Evolutionary conservation across 1,284 basidiomycete genomes (phyloP), one percentile per base, ranked within the genome.

Genomic region (Cutaneotrichosporon dermatis): DNA sequence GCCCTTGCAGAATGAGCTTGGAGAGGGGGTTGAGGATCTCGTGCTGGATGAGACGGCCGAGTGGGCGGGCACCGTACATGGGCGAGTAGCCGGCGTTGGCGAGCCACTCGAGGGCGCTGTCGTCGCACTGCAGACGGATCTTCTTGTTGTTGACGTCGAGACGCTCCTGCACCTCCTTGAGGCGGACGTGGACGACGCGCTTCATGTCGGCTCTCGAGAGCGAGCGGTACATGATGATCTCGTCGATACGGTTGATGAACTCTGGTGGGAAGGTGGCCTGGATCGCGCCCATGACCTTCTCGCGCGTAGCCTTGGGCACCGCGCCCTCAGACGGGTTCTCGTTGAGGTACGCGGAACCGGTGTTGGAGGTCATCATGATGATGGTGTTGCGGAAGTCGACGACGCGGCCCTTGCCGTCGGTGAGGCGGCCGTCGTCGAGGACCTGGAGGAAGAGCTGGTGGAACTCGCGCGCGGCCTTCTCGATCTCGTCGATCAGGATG

Each of bases 11-110:
- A 52, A 99, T 83, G 80, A 92, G 84, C 61, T 90, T 82, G 15
- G 92, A 92, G 49, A 99, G 80, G 8, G 95, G 95, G 76, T 96
- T 94, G 68, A 99, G 83, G 51, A 99, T 82, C 75, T 98, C 92
- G 70, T 85, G 87, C 78, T 97, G 93, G 70, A 99, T 96, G 8
- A 90, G 85, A 45, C 94, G 85, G 72, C 92, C 89, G 65, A 99
- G 84, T 2, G 95, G 95, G 56, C 95, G 86, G 57, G 94, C 95
- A 67, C 93, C 92, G 70, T 94, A 93, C 41, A 81, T 79, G 3
- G 88, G 83, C 49, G 89, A 90, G 79, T 93, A 98, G 0, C 94
- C 92, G 48, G 88, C 83, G 36, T 87, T 87, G 60, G 85, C 85
- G 51, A 98, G 84, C 79, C 90, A 95, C 57, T 88, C 83, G 78